Evolutionary conservation across 2,329 filamentous ascomycete species (phyloP), one percentile per base, ranked within the genome.

Genomic region (Hymenoscyphus repandus): DNA sequence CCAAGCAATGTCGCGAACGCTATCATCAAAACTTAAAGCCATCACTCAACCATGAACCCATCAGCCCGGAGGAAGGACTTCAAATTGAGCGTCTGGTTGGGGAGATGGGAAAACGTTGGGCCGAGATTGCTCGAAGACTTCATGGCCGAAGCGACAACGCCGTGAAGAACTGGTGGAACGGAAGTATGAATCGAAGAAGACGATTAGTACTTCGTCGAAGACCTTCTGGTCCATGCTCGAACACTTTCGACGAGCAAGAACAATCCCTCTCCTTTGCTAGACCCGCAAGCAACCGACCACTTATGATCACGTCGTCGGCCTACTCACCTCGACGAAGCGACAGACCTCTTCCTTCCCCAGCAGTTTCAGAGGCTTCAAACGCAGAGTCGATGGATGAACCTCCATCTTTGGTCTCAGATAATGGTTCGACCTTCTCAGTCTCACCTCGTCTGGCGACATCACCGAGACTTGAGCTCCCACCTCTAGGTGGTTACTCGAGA

Each of bases 151-250:
- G 90, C 68, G 91, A 96, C 73, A 96, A 96, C 64, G 87, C 89
- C 27, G 89, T 96, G 57, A 96, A 96, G 80, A 96, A 96, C 70
- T 96, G 90, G 90, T 96, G 88, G 88, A 96, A 96, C 66, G 90
- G 91, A 45, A 88, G 86, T 66, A 87, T 91, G 78, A 96, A 96
- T 72, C 82, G 90, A 63, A 78, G 86, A 63, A 69, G 73, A 67
- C 57, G 72, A 27, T 55, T 65, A 30, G 59, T 62, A 7, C 58
- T 64, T 27, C 62, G 63, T 30, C 50, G 62, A 36, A 59, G 62
- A 42, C 59, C 58, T 12, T 62, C 64, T 5, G 51, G 60, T 32
- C 61, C 59, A 13, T 51, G 53, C 22, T 33, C 54, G 30, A 52
- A 51, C 31, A 50, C 50, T 10, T 66, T 63, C 47, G 60, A 68